Evolutionary conservation across 345 rosid species (phyloP), one percentile per base, ranked within the genome.

Genomic region (Raphanus sativus): DNA sequence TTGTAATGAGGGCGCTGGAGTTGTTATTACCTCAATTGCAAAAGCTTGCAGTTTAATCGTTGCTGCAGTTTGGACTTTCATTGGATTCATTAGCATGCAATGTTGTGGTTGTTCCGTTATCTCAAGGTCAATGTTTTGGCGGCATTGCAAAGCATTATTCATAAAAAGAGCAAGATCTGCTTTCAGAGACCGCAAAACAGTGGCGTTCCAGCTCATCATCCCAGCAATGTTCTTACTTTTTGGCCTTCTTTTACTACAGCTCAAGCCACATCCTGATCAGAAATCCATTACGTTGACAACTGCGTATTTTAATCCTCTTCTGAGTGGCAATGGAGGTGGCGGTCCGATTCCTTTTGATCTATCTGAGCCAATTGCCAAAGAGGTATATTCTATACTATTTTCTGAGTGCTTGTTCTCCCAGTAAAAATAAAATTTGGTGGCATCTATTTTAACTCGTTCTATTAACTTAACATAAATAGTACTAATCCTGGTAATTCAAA

Each of bases 211-310:
- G 86, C 94, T 94, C 83, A 72, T 94, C 79, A 87, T 94, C 84
- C 98, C 98, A 34, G 97, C 87, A 8, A 71, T 94, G 42, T 94
- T 94, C 86, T 84, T 92, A 82, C 75, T 92, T 76, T 79, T 90
- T 73, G 98, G 98, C 75, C 95, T 94, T 77, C 86, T 94, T 70
- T 81, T 94, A 64, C 91, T 94, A 65, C 84, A 85, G 85, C 91
- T 94, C 68, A 94, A 92, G 87, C 97, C 97, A 76, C 98, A 92
- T 82, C 97, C 97, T 82, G 89, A 90, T 84, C 97, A 90, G 79
- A 84, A 62, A 81, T 86, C 98, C 60, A 25, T 92, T 65, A 86
- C 86, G 28, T 85, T 87, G 80, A 94, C 93, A 81, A 94, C 97
- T 86, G 86, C 89, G 70, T 40, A 92, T 80, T 94, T 94, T 83